These are phyloP conservation scores for Hirsutella thompsonii DNA, from an alignment of 2,329 filamentous ascomycete species.

Conservation along the genomic window DNA sequence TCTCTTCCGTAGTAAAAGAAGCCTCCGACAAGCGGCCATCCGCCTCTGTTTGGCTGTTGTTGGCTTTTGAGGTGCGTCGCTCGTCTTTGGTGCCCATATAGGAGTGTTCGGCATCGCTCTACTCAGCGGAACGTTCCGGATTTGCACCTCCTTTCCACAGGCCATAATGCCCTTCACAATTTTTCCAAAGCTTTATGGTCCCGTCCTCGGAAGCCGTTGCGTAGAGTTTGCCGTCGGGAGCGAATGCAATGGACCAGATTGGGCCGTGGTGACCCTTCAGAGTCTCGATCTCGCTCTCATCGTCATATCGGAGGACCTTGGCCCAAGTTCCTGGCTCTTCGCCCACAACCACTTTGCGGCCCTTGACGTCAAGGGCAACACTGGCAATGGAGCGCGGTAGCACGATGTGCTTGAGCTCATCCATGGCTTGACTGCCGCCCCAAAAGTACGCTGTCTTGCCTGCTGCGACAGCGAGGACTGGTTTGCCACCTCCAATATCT, in stretches of 20 bases:
- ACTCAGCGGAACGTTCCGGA: conserved; percentile 20
- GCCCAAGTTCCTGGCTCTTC: conserved; percentile 92
- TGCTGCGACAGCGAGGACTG: conserved; percentile 79
- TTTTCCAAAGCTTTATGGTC: conserved; percentile 86
- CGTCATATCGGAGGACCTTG: conserved; percentile 83
- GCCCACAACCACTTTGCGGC: conserved; percentile 77
- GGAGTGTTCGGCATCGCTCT: conserved; percentile 16
- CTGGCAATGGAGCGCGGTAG: conserved; percentile 81
- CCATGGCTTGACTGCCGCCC: conserved; percentile 58
- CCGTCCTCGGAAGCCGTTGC: conserved; percentile 95
- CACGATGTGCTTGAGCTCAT: conserved; percentile 64
- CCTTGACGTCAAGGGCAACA: conserved; percentile 72
- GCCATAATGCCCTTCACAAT: conserved; percentile 52
- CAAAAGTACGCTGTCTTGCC: conserved; percentile 92
- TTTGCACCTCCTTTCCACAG: conserved; percentile 43
- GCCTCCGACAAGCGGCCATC: conserved; percentile 2
- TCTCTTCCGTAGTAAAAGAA: not conserved
- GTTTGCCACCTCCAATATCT: conserved; percentile 53
- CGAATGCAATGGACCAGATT: conserved; percentile 92
- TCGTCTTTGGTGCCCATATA: conserved; percentile 1
- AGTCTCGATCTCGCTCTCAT: conserved; percentile 71
- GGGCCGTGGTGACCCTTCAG: conserved; percentile 96
- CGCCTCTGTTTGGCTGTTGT: conserved; percentile 4
- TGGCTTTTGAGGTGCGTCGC: conserved; percentile 6
- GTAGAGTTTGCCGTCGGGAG: conserved; percentile 90